Conservation (phyloP, 129 eudicot genomes). For the Chrysanthemum makinoi region DNA sequence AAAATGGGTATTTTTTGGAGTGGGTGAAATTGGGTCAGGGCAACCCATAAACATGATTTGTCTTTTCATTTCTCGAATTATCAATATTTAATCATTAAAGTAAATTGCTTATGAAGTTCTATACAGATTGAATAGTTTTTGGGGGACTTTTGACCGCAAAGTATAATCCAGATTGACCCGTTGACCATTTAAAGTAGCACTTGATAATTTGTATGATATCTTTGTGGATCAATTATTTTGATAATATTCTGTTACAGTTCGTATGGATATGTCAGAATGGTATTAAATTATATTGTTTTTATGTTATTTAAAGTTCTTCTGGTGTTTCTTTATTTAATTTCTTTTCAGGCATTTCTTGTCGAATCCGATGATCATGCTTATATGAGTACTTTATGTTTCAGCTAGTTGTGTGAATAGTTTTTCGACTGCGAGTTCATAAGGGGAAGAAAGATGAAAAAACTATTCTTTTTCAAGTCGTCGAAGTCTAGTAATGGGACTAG, state of each 20-base stretch:
- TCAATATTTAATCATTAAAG: background rate
- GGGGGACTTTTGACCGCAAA: background rate
- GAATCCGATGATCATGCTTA: background rate
- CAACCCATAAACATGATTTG: background rate
- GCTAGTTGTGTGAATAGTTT: conserved; percentile 21
- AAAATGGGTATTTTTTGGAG: background rate
- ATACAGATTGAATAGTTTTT: background rate
- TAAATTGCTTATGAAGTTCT: background rate
- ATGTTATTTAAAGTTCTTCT: conserved; percentile 9
- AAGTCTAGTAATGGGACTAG: conserved; percentile 42
- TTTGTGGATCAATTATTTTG: background rate
- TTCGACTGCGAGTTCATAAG: conserved; percentile 12
- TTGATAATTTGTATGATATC: background rate
- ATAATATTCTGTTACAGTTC: too few species aligned
- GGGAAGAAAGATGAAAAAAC: conserved; percentile 63
- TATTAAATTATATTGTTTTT: background rate
- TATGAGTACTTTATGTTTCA: conserved; percentile 17
- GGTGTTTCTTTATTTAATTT: background rate
- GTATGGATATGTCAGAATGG: conserved; percentile 10
- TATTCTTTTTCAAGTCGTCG: conserved; percentile 79
- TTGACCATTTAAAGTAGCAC: background rate
- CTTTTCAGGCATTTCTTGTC: conserved; percentile 14
- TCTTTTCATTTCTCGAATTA: background rate
- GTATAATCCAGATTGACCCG: too few species aligned
- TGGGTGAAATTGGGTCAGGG: too few species aligned